A percentile compares a stretch with the other conserved stretches of the same genome.
Conservation (phyloP, 495 filamentous ascomycete genomes). For the Bathelium albidoporum region DNA sequence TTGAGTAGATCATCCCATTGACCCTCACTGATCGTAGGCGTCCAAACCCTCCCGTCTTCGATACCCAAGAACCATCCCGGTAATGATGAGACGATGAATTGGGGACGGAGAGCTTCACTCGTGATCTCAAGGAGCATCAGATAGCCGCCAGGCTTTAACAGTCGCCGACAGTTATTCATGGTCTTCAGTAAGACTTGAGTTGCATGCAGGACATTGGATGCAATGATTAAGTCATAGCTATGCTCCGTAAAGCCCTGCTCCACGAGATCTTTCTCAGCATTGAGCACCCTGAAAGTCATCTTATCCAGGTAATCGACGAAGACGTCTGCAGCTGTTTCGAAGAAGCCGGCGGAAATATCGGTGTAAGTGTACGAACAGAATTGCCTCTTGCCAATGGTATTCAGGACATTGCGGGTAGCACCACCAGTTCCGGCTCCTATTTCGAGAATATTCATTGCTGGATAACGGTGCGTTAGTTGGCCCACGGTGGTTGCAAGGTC, state of each 20-base stretch:
- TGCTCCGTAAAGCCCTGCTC: conserved; percentile 15
- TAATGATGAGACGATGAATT: conserved; percentile 14
- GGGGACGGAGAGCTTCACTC: neutral
- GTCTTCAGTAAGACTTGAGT: conserved; percentile 31
- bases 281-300: conserved; percentile 12
- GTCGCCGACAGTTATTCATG: conserved; percentile 25
- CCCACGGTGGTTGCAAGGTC: neutral
- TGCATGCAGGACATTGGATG: conserved; percentile 18
- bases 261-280: conserved; percentile 18
- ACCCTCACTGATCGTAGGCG: conserved; percentile 11
- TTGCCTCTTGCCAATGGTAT: neutral
- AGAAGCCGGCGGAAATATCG: conserved; percentile 17
- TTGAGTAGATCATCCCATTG: conserved; percentile 15
- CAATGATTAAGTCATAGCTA: conserved; percentile 19
- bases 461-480: conserved; percentile 11
- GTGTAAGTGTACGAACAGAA: conserved; percentile 14
- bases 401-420: conserved; percentile 7
- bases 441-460: conserved; percentile 13
- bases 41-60: conserved; percentile 10
- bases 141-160: conserved; percentile 24
- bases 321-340: conserved; percentile 11
- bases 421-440: neutral
- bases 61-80: conserved; percentile 25
- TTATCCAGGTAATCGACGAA: conserved; percentile 5
- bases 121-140: conserved; percentile 19